These are phyloP conservation scores for Mycena vulgaris DNA, from an alignment of 768 basidiomycete species.

Conservation along the genomic window DNA sequence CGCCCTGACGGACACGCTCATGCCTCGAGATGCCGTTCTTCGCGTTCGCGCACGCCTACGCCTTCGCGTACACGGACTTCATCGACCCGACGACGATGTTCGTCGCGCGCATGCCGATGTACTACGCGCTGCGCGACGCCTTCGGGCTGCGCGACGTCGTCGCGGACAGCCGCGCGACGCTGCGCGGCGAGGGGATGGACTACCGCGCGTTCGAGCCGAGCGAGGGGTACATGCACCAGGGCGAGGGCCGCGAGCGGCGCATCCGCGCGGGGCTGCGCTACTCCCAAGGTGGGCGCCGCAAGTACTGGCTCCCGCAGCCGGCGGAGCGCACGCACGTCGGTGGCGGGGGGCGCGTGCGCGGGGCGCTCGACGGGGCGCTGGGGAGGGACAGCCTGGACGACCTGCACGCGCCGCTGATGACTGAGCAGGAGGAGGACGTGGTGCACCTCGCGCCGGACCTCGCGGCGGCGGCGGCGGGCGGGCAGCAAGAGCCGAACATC, in stretches of 20 bases:
- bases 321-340: conserved; percentile 55
- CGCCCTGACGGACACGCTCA: conserved; percentile 90
- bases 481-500: conserved; percentile 53
- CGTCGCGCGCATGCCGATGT: conserved; percentile 92
- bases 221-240: conserved; percentile 94
- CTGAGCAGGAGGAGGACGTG: conserved; percentile 72
- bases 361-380: conserved; percentile 57
- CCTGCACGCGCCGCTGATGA: conserved; percentile 83
- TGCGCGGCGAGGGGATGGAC: conserved; percentile 92
- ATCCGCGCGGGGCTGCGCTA: conserved; percentile 95
- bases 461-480: conserved; percentile 52
- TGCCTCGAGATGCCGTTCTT: conserved; percentile 99
- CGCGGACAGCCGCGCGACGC: conserved; percentile 86
- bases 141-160: conserved; percentile 90
- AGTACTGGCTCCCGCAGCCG: conserved; percentile 95
- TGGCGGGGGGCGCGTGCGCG: conserved; percentile 60
- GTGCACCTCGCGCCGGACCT: conserved; percentile 78
- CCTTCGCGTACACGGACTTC: conserved; percentile 93
- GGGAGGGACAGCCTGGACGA: conserved; percentile 65
- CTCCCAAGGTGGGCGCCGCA: conserved; percentile 88
- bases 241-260: conserved; percentile 85
- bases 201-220: conserved; percentile 98
- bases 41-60: conserved; percentile 94
- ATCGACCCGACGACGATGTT: conserved; percentile 70
- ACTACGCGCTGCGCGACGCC: conserved; percentile 89